Conservation (phyloP, 176 grass and related monocot species). For the Chrysopogon serrulatus region DNA sequence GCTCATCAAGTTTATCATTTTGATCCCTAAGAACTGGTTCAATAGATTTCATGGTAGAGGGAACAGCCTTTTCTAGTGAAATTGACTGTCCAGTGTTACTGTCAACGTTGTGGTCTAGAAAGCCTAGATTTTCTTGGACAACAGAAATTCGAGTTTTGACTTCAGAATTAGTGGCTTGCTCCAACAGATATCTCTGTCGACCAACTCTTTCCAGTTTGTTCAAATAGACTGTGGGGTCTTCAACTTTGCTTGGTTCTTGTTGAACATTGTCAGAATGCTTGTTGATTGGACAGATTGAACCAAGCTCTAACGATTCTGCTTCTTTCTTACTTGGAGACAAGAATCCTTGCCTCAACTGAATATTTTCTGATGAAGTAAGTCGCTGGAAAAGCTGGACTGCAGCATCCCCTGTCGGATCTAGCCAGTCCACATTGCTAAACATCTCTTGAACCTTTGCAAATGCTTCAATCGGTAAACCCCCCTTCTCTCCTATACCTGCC, state of each 20-base stretch:
- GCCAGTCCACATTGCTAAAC: constrained; percentile 89
- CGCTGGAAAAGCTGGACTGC: constrained; percentile 66
- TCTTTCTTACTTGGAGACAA: constrained; percentile 53
- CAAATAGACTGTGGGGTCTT: neutral
- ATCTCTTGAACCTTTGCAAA: constrained; percentile 97
- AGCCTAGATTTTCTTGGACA: constrained; percentile 12
- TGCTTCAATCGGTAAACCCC: constrained; percentile 86
- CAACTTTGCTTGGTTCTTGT: constrained; percentile 4
- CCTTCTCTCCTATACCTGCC: constrained; percentile 67
- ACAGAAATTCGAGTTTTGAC: constrained; percentile 18
- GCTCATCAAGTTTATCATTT: constrained; percentile 31
- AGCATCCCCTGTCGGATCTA: constrained; percentile 64
- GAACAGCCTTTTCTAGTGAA: constrained; percentile 20
- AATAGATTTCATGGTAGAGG: neutral
- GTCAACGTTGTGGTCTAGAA: constrained; percentile 6
- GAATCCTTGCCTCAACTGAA: constrained; percentile 51
- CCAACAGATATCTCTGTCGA: neutral
- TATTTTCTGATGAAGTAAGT: constrained; percentile 54
- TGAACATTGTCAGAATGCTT: constrained; percentile 1
- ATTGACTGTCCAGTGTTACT: neutral
- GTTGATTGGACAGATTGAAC: constrained; percentile 23
- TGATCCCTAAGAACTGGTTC: constrained; percentile 7
- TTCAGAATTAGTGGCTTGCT: constrained; percentile 8
- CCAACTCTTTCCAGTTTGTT: constrained; percentile 23
- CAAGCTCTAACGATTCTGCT: neutral